Evolutionary conservation across 768 basidiomycete species (phyloP), one percentile per base, ranked within the genome.

Genomic region (Boletus edulis): DNA sequence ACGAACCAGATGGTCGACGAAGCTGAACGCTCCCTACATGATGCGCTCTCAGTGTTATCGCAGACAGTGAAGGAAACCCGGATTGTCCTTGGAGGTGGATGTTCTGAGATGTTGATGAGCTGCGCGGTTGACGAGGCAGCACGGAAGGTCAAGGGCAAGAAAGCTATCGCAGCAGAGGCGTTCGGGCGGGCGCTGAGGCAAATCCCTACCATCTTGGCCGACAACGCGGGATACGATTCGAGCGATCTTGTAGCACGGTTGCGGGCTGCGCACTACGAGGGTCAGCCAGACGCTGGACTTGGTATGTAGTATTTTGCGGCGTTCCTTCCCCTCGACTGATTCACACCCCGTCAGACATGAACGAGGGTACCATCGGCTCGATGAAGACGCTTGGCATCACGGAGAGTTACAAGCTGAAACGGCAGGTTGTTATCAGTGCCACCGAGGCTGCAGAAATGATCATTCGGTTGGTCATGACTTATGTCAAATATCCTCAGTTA

Each of bases 1-100:
- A 98, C 97, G 20, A 89, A 87, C 58, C 97, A 99, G 70, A 99
- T 99, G 96, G 89, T 99, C 24, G 97, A 98, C 64, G 97, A 99
- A 71, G 97, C 97, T 2, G 97, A 98, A 66, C 88, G 97, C 12
- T 98, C 96, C 1, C 76, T 99, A 43, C 97, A 98, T 67, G 97
- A 99, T 62, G 97, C 97, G 4, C 86, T 99, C 11, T 96, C 94
- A 0, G 97, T 99, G 5, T 80, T 99, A 15, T 96, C 95, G 15
- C 97, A 99, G 67, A 98, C 96, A 0, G 94, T 97, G 58, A 95
- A 93, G 75, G 97, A 99, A 78, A 96, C 96, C 2, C 82, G 97
- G 38, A 82, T 92, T 3, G 90, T 93, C 3, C 86, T 98, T 29
- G 97, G 97, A 5, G 97, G 97, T 46, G 97, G 97, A 31, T 99